Percentiles rank a stretch among this genome's conserved stretches.
phyloP scores from a whole-genome alignment of 495 filamentous ascomycete species.

The Stereocaulon alpinum region DNA sequence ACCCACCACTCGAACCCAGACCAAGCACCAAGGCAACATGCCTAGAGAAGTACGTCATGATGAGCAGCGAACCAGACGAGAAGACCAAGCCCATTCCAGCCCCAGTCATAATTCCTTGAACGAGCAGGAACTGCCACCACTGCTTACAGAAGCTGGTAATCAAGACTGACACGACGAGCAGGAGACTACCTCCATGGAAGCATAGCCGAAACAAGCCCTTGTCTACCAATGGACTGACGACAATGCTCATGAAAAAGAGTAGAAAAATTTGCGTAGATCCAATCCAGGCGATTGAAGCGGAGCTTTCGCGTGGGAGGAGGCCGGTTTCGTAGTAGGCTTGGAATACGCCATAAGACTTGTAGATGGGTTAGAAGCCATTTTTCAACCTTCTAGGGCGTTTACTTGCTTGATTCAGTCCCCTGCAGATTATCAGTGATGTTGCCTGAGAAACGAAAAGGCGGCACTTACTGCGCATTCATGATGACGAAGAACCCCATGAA shows the following conservation, averaged over 20 bases:
- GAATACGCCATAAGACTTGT: constrained; percentile 26
- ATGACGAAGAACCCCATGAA: constrained; percentile 14
- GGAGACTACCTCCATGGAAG: constrained; percentile 42
- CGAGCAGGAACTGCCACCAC: constrained; percentile 65
- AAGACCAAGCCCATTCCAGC: constrained; percentile 65
- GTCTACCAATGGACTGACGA: constrained; percentile 31
- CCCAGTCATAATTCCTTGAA: constrained; percentile 65
- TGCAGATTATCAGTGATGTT: neutral
- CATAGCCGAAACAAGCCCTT: neutral
- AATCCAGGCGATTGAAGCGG: constrained; percentile 40
- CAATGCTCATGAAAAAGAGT: constrained; percentile 25
- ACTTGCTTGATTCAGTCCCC: constrained; percentile 1
- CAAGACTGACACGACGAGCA: constrained; percentile 60
- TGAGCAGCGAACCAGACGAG: constrained; percentile 41
- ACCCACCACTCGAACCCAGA: neutral
- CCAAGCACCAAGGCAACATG: neutral
- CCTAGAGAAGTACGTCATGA: neutral
- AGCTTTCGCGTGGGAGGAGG: constrained; percentile 23
- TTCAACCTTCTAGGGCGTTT: neutral
- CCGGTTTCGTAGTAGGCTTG: constrained; percentile 33
- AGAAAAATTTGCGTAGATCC: constrained; percentile 36
- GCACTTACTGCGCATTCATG: constrained; percentile 14
- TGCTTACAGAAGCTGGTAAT: constrained; percentile 50
- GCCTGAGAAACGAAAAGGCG: neutral
- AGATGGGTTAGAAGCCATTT: neutral